A percentile compares a stretch with the other conserved stretches of the same genome.
Conservation (phyloP, 2,329 filamentous ascomycete genomes). For the Emergomyces pasteurianus region DNA sequence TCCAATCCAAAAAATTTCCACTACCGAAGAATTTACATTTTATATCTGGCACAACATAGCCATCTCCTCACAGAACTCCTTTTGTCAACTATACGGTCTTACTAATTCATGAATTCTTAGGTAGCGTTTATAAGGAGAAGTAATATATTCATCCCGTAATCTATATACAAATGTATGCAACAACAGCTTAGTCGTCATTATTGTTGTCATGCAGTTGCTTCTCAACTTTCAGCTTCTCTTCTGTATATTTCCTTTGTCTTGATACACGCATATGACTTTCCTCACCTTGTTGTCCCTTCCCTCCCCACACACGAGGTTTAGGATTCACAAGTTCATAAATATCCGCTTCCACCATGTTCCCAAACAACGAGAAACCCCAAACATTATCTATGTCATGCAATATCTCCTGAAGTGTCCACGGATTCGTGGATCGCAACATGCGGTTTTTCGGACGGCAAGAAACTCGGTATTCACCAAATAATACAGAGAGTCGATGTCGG, state of each 20-base stretch:
- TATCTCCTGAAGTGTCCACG: constrained; percentile 21
- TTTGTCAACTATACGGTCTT: no score
- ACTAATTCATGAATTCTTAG: no score
- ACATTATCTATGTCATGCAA: constrained; percentile 22
- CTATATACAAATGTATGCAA: not conserved
- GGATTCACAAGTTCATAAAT: constrained; percentile 11
- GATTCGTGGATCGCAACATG: constrained; percentile 25
- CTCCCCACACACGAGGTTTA: not conserved
- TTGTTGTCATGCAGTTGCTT: not conserved
- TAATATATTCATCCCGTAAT: not conserved
- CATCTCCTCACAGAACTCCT: no score
- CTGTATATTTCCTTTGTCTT: not conserved
- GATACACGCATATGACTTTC: not conserved
- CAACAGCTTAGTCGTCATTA: not conserved
- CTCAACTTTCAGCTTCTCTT: not conserved
- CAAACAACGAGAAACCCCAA: constrained; percentile 25
- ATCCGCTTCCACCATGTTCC: constrained; percentile 13
- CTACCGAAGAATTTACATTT: no score
- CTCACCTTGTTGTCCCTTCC: not conserved
- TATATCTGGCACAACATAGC: no score
- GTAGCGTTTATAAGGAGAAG: not conserved
- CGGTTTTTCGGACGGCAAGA: constrained; percentile 25
- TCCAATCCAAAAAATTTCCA: not conserved
- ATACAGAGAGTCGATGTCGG: constrained; percentile 24
- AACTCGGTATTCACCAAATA: constrained; percentile 22